Evolutionary conservation across 1,284 basidiomycete genomes (phyloP).

Genomic region (Anthracocystis setariae): DNA sequence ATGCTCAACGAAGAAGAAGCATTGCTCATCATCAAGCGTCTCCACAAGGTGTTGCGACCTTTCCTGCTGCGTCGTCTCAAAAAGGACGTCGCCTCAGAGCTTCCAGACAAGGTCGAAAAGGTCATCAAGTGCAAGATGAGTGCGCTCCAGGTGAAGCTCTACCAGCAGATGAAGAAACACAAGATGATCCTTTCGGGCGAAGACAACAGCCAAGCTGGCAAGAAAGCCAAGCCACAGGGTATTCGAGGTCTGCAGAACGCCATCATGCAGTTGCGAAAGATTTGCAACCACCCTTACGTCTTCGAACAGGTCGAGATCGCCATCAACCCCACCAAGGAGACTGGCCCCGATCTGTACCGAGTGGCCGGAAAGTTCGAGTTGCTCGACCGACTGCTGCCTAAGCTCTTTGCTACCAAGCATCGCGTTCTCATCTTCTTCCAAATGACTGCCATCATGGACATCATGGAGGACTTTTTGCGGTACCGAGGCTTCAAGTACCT

Average conservation of each 20-base stretch:
- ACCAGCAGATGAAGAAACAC: conserved; percentile 97
- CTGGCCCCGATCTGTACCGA: conserved; percentile 83
- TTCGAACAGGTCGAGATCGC: conserved; percentile 95
- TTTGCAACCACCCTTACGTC: conserved; percentile 84
- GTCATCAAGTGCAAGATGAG: conserved; percentile 99
- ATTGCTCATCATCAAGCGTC: conserved; percentile 92
- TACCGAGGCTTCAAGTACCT: conserved; percentile 90
- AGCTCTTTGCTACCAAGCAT: conserved; percentile 91
- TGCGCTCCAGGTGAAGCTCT: conserved; percentile 90
- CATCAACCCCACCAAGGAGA: conserved; percentile 81
- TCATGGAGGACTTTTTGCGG: conserved; percentile 97
- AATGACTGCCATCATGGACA: conserved; percentile 99
- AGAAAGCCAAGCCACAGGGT: conserved; percentile 63
- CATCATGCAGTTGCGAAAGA: conserved; percentile 98
- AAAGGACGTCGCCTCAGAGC: conserved; percentile 97
- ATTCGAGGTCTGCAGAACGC: conserved; percentile 83
- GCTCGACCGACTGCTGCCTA: conserved; percentile 90
- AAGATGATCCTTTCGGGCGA: conserved; percentile 78
- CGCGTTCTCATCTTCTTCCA: conserved; percentile 99
- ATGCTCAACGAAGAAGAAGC: conserved; percentile 99
- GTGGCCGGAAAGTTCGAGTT: conserved; percentile 94
- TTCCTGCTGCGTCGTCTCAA: conserved; percentile 96
- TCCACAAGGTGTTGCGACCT: conserved; percentile 97
- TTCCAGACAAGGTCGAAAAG: conserved; percentile 99
- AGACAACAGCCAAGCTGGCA: conserved; percentile 53